Base-by-base conservation (phyloP, 2,329 filamentous ascomycete species). In the Colletotrichum lentis region DNA sequence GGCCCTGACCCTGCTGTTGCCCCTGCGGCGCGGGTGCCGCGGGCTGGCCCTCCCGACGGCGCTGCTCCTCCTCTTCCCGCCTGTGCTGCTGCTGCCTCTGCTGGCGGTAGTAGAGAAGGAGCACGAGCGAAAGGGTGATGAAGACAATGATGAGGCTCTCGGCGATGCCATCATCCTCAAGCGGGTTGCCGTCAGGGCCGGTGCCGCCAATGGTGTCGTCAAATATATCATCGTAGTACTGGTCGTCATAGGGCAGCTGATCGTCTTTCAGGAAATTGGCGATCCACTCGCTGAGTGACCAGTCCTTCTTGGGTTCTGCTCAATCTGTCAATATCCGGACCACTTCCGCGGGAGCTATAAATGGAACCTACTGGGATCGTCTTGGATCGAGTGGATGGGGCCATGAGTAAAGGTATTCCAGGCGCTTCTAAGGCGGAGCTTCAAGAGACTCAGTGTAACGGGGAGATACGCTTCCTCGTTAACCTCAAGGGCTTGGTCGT, bases 321-420 rank as follows among this genome's bases (percentile, higher is more conserved):
- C 1, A 22, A 56, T 49, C 41, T 12, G 71, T 82, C 74, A 82
- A 75, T 67, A 57, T 22, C 3, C 16, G n/a, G 39, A 11, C 11
- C 43, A 54, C 58, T 24, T 47, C 20, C 11, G 22, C 14, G 20
- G 47, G 14, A 46, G 16, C 43, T 8, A 16, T 31, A 41, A 52
- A 16, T 16, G 14, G 20, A 78, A 78, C 87, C 82, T 86, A 95
- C 92, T 86, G 73, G 91, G 91, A 71, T 97, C 95, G 71, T 97
- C 93, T 73, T 92, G 90, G 57, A 98, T 98, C 18, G 92, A 93
- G 74, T 98, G 97, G 70, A 98, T 88, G 22, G 90, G 88, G n/a
- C 96, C 96, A 75, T 94, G 88, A 0, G 93, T 97, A 70, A 98
- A 82, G 0, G 91, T 94, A 73, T 98, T 98, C 96, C 96, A 99